phyloP scores from a whole-genome alignment of 257 asterid species.

The Solanum dulcamara region DNA sequence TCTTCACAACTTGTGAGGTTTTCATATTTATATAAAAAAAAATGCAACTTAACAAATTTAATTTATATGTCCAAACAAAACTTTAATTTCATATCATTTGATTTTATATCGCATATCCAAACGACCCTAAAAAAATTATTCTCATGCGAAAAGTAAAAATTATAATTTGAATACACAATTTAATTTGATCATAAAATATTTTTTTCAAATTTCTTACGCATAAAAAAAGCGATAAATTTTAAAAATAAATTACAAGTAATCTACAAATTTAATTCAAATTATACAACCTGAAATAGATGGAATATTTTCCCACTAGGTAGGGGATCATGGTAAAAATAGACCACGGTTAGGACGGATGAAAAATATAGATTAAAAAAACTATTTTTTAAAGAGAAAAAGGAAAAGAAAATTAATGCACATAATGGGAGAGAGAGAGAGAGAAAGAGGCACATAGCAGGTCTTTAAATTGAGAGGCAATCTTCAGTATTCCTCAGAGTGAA shows the following conservation, averaged over 20 bases:
- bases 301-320: background rate
- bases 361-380: background rate
- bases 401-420: background rate
- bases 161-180: background rate
- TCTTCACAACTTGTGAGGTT: too few relatives aligned
- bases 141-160: background rate
- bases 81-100: too few relatives aligned
- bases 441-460: slow-evolving; percentile 11
- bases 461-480: slow-evolving; percentile 21
- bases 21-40: too few relatives aligned
- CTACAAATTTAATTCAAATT: background rate
- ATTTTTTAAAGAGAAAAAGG: too few relatives aligned
- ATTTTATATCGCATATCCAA: background rate
- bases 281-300: background rate
- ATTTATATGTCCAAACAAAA: too few relatives aligned
- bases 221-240: too few relatives aligned
- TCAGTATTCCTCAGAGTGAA: slow-evolving; percentile 32
- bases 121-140: background rate
- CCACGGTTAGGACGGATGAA: too few relatives aligned
- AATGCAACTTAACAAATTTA: too few relatives aligned
- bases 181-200: background rate
- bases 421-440: slow-evolving; percentile 9
- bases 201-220: background rate
- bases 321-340: background rate
- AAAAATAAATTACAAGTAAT: too few relatives aligned